A percentile compares a stretch with the other conserved stretches of the same genome.
Evolutionary conservation across 805 yeast species (phyloP).

Genomic region (Hanseniaspora nectarophila): DNA sequence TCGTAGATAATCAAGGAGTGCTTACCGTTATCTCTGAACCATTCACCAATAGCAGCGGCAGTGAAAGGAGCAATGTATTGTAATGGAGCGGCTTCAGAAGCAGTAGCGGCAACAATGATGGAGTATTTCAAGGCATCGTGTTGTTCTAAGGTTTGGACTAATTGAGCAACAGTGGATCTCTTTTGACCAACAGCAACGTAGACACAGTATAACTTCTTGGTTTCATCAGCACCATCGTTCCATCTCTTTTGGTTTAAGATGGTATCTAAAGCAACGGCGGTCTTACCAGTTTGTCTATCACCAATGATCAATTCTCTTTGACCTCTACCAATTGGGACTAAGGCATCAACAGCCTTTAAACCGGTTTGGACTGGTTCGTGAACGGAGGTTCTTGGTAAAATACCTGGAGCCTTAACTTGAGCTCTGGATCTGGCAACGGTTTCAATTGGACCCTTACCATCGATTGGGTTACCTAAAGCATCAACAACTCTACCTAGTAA

Average conservation of each 20-base stretch:
- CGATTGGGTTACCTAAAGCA: conserved; percentile 98
- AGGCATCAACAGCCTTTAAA: conserved; percentile 96
- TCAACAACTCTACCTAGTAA: conserved; percentile 98
- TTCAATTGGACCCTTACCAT: conserved; percentile 97
- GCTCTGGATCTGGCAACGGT: conserved; percentile 81
- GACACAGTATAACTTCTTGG: conserved; percentile 97
- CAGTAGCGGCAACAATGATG: conserved; percentile 98
- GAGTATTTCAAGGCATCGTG: conserved; percentile 96
- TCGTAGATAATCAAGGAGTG: conserved; percentile 96
- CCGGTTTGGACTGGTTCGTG: conserved; percentile 99
- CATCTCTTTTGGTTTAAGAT: conserved; percentile 98
- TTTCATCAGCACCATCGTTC: conserved; percentile 90
- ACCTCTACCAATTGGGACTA: conserved; percentile 99
- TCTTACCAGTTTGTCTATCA: conserved; percentile 99
- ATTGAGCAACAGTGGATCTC: conserved; percentile 99
- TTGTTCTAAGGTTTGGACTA: conserved; percentile 97
- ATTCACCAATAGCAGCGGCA: conserved; percentile 98
- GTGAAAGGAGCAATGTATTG: conserved; percentile 99
- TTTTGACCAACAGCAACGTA: conserved; percentile 99
- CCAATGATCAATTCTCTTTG: conserved; percentile 99
- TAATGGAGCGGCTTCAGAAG: conserved; percentile 99
- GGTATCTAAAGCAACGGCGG: conserved; percentile 97
- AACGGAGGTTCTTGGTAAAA: conserved; percentile 97
- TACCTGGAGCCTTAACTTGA: conserved; percentile 99
- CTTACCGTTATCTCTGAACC: conserved; percentile 99